Conservation (phyloP, 441 rosid genomes). For the Kokia cookei region DNA sequence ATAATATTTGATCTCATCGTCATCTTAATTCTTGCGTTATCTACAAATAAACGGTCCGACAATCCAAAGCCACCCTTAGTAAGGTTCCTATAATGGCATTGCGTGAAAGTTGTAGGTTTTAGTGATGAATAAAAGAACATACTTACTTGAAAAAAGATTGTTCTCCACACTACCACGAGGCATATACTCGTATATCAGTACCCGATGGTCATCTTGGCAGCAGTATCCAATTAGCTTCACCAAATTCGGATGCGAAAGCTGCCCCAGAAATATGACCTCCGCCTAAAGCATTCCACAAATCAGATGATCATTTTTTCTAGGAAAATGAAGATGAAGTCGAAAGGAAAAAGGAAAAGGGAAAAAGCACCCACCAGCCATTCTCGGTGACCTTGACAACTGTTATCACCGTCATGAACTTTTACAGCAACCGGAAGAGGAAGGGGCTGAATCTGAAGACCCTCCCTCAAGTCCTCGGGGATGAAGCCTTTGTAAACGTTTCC, state of each 20-base stretch:
- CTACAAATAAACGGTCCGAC: too few species aligned
- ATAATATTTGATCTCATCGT: too few species aligned
- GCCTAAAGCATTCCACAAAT: constrained; percentile 45
- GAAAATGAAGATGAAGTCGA: not conserved
- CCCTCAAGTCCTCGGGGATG: constrained; percentile 51
- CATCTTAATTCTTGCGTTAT: too few species aligned
- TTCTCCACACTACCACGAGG: constrained; percentile 89
- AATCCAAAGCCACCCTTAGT: too few species aligned
- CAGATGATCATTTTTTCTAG: not conserved
- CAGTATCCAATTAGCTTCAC: constrained; percentile 93
- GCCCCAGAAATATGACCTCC: constrained; percentile 95
- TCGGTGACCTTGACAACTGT: constrained; percentile 87
- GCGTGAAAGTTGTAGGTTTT: not conserved
- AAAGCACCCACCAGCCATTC: constrained; percentile 82
- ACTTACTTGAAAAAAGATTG: constrained; percentile 80
- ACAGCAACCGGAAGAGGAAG: constrained; percentile 83
- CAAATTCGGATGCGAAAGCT: constrained; percentile 90
- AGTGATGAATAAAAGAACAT: not conserved
- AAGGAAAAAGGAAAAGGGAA: not conserved
- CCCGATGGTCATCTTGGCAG: constrained; percentile 88
- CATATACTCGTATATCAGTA: constrained; percentile 87
- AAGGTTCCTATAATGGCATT: not conserved
- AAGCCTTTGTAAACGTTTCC: constrained; percentile 93
- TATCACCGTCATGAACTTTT: constrained; percentile 90
- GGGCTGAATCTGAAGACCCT: constrained; percentile 42